phyloP scores from a whole-genome alignment of 2,329 filamentous ascomycete species.

The Penicillium polonicum region DNA sequence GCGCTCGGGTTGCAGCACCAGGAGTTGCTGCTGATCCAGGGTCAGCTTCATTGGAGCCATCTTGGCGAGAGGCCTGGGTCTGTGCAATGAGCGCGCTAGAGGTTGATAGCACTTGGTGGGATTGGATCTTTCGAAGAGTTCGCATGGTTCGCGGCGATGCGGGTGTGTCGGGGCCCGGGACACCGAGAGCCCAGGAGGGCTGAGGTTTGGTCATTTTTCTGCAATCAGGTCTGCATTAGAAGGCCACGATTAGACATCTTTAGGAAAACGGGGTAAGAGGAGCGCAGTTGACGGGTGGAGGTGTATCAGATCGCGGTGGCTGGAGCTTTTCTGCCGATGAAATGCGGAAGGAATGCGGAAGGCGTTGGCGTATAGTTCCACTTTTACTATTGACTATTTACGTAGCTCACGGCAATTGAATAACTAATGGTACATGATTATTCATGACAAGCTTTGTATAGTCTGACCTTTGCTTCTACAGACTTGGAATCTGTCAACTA shows the following conservation, averaged over 20 bases:
- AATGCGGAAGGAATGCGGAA: slow-evolving; percentile 26
- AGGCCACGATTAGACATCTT: slow-evolving; percentile 9
- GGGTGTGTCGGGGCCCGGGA: slow-evolving; percentile 28
- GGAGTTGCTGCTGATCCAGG: slow-evolving; percentile 28
- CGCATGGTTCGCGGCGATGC: slow-evolving; percentile 66
- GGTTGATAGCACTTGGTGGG: slow-evolving; percentile 65
- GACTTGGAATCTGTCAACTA: not conserved
- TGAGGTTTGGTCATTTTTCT: slow-evolving; percentile 23
- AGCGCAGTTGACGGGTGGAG: not conserved
- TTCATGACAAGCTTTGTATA: not conserved
- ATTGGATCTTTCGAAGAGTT: slow-evolving; percentile 70
- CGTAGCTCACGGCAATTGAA: not conserved
- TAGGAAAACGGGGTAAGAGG: not conserved
- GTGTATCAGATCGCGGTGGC: slow-evolving; percentile 17
- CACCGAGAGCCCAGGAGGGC: slow-evolving; percentile 28
- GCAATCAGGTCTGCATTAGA: slow-evolving; percentile 12
- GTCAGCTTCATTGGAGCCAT: slow-evolving; percentile 19
- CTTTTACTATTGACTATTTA: not conserved
- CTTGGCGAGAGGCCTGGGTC: slow-evolving; percentile 30
- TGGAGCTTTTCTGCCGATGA: slow-evolving; percentile 29
- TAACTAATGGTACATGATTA: not conserved
- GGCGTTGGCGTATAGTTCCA: slow-evolving; percentile 3
- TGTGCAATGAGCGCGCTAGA: slow-evolving; percentile 64
- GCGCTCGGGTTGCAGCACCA: slow-evolving; percentile 27
- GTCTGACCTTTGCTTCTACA: not conserved